phyloP scores from a whole-genome alignment of 2,329 filamentous ascomycete genomes.

The Calonectria honghensis region DNA sequence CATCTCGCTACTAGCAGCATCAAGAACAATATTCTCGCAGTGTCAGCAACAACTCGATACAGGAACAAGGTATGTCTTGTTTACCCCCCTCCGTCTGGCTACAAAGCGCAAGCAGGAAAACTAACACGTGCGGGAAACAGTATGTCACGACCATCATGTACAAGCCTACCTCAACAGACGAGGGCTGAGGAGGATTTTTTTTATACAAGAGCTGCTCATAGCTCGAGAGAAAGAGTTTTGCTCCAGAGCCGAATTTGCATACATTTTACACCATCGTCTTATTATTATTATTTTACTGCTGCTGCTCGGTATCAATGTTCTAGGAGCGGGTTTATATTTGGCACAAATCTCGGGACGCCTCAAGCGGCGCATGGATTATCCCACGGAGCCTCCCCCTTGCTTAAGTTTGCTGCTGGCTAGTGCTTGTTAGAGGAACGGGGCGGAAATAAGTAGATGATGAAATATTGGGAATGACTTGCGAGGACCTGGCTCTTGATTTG shows the following conservation, averaged over 20 bases:
- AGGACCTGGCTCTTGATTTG: neutral
- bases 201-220: slow-evolving; percentile 10
- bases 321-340: slow-evolving; percentile 9
- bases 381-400: neutral
- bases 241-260: slow-evolving; percentile 18
- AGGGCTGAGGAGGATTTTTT: slow-evolving; percentile 56
- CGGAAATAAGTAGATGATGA: slow-evolving; percentile 9
- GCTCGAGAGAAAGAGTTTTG: slow-evolving; percentile 6
- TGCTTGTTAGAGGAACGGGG: slow-evolving; percentile 2
- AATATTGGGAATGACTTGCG: slow-evolving; percentile 10
- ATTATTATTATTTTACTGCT: neutral
- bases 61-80: slow-evolving; percentile 84
- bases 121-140: slow-evolving; percentile 66
- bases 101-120: neutral
- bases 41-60: slow-evolving; percentile 97
- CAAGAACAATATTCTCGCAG: slow-evolving; percentile 95
- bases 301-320: slow-evolving; percentile 12
- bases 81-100: slow-evolving; percentile 29
- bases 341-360: slow-evolving; percentile 11
- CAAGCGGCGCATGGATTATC: neutral
- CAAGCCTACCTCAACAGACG: slow-evolving; percentile 84
- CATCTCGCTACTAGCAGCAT: slow-evolving; percentile 98
- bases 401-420: slow-evolving; percentile 3
- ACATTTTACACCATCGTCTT: slow-evolving; percentile 9
- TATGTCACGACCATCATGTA: slow-evolving; percentile 99